Evolutionary conservation across 2,329 filamentous ascomycete species (phyloP).

Genomic region (Sporothrix brunneoviolacea): DNA sequence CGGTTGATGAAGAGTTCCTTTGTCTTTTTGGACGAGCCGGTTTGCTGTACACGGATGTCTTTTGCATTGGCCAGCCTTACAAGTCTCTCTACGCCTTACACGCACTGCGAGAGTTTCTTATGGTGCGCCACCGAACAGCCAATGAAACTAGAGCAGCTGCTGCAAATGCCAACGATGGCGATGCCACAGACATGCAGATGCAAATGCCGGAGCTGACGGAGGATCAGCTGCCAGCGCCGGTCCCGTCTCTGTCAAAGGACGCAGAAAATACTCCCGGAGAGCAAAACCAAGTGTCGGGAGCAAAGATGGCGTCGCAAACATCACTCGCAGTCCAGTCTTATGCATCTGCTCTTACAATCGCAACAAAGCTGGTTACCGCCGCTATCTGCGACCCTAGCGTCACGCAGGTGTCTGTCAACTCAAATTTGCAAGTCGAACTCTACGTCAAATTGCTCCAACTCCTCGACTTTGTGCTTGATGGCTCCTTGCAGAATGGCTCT

Average conservation of each 20-base stretch:
- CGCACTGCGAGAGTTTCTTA: constrained; percentile 57
- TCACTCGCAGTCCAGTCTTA: constrained; percentile 19
- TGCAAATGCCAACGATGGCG: too few species aligned
- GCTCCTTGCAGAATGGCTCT: constrained; percentile 17
- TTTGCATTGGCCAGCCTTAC: constrained; percentile 63
- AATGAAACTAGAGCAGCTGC: neutral
- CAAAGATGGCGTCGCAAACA: constrained; percentile 17
- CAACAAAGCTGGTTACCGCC: constrained; percentile 48
- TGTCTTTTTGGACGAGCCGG: constrained; percentile 49
- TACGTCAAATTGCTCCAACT: constrained; percentile 50
- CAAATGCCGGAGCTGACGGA: neutral
- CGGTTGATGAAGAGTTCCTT: constrained; percentile 57
- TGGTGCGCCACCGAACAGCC: constrained; percentile 27
- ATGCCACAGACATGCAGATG: neutral
- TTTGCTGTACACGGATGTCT: constrained; percentile 53
- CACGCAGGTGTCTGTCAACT: constrained; percentile 36
- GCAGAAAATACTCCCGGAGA: too few species aligned
- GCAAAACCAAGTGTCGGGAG: neutral
- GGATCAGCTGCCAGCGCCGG: too few species aligned
- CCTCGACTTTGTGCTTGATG: constrained; percentile 47
- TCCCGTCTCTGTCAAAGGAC: too few species aligned
- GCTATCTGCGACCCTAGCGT: constrained; percentile 55
- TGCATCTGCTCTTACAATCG: constrained; percentile 34
- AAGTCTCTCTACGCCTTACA: constrained; percentile 68
- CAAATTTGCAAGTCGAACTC: constrained; percentile 42